Evolutionary conservation across 73 alveolate species (phyloP), one percentile per base, ranked within the genome.

Genomic region (Paramecium sexaurelia): DNA sequence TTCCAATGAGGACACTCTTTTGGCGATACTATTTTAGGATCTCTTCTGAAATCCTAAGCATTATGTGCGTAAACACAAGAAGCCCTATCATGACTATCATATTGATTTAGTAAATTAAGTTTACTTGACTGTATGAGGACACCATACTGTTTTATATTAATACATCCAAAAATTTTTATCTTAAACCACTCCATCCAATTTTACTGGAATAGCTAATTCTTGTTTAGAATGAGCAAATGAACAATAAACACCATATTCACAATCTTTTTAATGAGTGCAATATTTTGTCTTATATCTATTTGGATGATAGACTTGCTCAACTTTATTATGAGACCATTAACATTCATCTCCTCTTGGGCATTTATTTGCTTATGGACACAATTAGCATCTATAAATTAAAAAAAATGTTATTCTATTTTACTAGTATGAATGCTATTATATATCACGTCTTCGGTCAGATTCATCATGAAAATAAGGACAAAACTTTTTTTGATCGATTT

Each of bases 191-290:
- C 45, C 41, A 91, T 93, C 94, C 20, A 92, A 89, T 17, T 91
- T 84, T 22, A 92, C 55, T 33, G 94, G 96, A 22, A 95, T 85
- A 1, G 75, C 67, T 20, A 95, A 88, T 51, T 95, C 98, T 26
- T 87, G 40, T 19, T 69, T 94, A n/a, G 75, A 35, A 55, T 95
- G 98, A 19, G 98, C 98, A 45, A 93, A 95, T n/a, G 97, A 95
- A 45, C 98, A 95, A 75, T 85, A 95, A 8, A 55, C 84, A 7
- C 98, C 98, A 87, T 95, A 95, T 45, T 95, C 96, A 47, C 98
- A 39, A 26, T 92, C 84, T 43, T 93, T 94, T 10, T 85, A 85
- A 47, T 91, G 85, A 6, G 94, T 91, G 26, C 98, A 95, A 82
- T 93, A 93, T 89, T 95, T 93, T 45, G 95, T 93, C 37, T 95